Percentiles rank a stretch among this genome's conserved stretches.
phyloP scores from a whole-genome alignment of 176 grass and related monocot species.

The Ensete ventricosum region DNA sequence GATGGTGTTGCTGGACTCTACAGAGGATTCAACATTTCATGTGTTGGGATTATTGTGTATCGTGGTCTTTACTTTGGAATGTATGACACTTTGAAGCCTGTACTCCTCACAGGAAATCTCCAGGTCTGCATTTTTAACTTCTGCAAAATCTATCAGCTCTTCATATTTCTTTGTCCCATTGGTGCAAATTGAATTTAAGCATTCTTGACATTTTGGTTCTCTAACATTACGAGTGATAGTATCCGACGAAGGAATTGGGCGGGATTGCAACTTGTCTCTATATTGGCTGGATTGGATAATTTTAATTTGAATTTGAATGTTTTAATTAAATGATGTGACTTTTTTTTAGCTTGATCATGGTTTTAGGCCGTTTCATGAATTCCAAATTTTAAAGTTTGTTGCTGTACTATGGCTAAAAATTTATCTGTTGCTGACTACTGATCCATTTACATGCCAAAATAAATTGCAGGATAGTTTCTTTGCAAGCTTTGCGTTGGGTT shows the following conservation, averaged over 20 bases:
- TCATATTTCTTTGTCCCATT: not conserved
- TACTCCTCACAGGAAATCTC: conserved; percentile 57
- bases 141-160: not conserved
- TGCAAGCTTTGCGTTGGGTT: conserved; percentile 74
- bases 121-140: conserved; percentile 36
- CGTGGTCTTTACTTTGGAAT: conserved; percentile 95
- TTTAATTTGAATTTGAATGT: no score
- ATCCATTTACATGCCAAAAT: not conserved
- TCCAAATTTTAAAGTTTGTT: no score
- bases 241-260: no score
- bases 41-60: conserved; percentile 93
- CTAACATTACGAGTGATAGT: no score
- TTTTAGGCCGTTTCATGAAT: no score
- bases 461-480: conserved; percentile 85
- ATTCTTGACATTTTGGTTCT: no score
- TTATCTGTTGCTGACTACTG: not conserved
- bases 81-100: conserved; percentile 89
- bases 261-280: no score
- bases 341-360: no score
- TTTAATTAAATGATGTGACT: no score
- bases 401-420: no score
- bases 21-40: conserved; percentile 91
- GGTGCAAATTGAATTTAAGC: no score
- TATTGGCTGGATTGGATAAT: no score
- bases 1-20: conserved; percentile 91